These are phyloP conservation scores for Xylariales sp. DNA, from an alignment of 2,329 filamentous ascomycete genomes.

Conservation along the genomic window DNA sequence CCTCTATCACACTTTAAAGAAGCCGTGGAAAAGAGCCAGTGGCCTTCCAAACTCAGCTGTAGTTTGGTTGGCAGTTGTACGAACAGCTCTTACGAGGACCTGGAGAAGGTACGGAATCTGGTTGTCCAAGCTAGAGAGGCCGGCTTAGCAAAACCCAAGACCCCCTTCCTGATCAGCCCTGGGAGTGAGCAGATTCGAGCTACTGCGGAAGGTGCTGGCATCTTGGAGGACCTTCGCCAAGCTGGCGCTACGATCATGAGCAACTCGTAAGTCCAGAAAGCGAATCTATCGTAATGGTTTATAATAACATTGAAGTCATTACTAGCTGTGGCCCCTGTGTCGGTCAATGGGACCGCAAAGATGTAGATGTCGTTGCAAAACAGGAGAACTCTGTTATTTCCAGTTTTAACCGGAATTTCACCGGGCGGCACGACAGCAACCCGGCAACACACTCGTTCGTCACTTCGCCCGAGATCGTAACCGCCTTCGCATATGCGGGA, in stretches of 20 bases:
- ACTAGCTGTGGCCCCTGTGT: constrained; percentile 82
- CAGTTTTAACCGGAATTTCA: constrained; percentile 99
- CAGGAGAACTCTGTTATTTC: constrained; percentile 99
- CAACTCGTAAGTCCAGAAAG: too few relatives aligned
- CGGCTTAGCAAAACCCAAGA: constrained; percentile 76
- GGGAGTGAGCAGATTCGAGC: constrained; percentile 97
- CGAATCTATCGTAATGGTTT: too few relatives aligned
- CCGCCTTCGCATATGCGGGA: constrained; percentile 71
- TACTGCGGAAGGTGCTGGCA: constrained; percentile 92
- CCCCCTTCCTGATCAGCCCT: constrained; percentile 93
- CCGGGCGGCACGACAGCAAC: constrained; percentile 96
- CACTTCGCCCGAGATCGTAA: constrained; percentile 88
- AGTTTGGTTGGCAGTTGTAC: constrained; percentile 98
- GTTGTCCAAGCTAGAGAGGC: too few relatives aligned
- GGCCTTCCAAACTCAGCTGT: constrained; percentile 96
- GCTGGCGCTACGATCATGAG: too few relatives aligned
- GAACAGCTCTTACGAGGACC: constrained; percentile 84
- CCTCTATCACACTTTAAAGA: constrained; percentile 98
- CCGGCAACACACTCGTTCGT: constrained; percentile 95
- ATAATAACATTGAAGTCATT: too few relatives aligned
- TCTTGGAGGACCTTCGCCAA: constrained; percentile 80
- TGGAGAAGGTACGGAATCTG: too few relatives aligned
- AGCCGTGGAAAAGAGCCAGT: constrained; percentile 91
- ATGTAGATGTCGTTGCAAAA: constrained; percentile 69
- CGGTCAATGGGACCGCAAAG: constrained; percentile 93